Evolutionary conservation across 805 yeast species (phyloP).

Genomic region (Blastobotrys muscicola): DNA sequence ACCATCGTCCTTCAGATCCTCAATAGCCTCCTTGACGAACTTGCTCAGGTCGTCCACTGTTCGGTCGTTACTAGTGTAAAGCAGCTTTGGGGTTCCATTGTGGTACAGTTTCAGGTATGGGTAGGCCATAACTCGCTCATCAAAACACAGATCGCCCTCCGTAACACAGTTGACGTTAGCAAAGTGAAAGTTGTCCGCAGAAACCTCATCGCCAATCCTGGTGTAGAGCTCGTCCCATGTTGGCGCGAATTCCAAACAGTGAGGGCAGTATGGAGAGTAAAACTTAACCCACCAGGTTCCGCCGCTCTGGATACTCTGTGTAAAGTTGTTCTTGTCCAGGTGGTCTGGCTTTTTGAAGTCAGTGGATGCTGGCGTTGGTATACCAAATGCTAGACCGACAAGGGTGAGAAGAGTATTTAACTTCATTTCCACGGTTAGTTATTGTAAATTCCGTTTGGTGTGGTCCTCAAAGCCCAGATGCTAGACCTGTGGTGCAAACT

Average conservation of each 20-base stretch:
- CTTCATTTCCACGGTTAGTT: too few species aligned
- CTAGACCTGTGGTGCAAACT: too few species aligned
- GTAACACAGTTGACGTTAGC: slow-evolving; percentile 78
- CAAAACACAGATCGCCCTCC: slow-evolving; percentile 74
- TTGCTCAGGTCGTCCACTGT: slow-evolving; percentile 1
- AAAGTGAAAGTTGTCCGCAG: slow-evolving; percentile 44
- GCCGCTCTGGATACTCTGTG: too few species aligned
- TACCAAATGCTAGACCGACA: too few species aligned
- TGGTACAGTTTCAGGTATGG: slow-evolving; percentile 63
- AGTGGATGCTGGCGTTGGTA: too few species aligned
- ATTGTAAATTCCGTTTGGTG: too few species aligned
- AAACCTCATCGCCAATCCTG: slow-evolving; percentile 34
- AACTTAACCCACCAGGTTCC: slow-evolving; percentile 72
- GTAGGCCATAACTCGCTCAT: slow-evolving; percentile 53
- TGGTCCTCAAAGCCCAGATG: too few species aligned
- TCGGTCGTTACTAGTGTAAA: slow-evolving; percentile 8
- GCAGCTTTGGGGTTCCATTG: slow-evolving; percentile 24
- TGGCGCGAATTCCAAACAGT: slow-evolving; percentile 75
- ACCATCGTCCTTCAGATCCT: slow-evolving; percentile 3
- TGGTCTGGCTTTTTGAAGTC: too few species aligned
- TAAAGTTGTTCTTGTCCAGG: too few species aligned
- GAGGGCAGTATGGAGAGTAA: slow-evolving; percentile 81
- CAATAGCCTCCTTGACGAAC: slow-evolving; percentile 1
- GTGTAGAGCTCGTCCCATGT: slow-evolving; percentile 64
- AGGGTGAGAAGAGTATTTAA: too few species aligned